A percentile compares a stretch with the other conserved stretches of the same genome.
phyloP scores from a whole-genome alignment of 371 early-diverging fungal genomes.

The Apophysomyces elegans region DNA sequence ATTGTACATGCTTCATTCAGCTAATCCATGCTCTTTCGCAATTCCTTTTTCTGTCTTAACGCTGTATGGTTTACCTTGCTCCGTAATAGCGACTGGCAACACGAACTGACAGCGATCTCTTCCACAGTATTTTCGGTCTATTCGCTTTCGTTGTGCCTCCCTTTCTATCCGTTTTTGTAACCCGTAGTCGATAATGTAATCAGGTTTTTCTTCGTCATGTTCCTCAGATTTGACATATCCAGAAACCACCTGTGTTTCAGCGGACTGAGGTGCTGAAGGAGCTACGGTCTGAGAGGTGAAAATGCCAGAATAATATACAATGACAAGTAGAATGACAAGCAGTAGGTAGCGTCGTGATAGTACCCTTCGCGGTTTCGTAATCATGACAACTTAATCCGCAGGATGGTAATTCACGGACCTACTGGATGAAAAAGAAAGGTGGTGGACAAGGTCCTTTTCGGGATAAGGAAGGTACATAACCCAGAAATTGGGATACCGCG shows the following conservation, averaged over 20 bases:
- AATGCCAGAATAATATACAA: not conserved
- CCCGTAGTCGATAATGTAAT: not conserved
- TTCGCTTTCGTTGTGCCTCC: not conserved
- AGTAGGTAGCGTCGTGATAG: not conserved
- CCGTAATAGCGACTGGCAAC: constrained; percentile 34
- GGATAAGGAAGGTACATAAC: not conserved
- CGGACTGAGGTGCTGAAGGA: not conserved
- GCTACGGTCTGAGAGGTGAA: not conserved
- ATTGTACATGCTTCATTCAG: not conserved
- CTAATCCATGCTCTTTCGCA: not conserved
- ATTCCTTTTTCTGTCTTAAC: not conserved
- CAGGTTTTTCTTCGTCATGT: not conserved
- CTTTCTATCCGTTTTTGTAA: not conserved
- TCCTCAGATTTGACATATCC: not conserved
- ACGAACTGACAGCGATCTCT: constrained; percentile 35
- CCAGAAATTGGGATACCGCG: no score
- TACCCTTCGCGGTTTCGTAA: not conserved
- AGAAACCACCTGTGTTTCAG: not conserved
- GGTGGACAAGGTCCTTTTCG: not conserved
- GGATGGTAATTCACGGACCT: not conserved
- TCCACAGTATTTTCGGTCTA: constrained; percentile 23
- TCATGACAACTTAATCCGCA: not conserved
- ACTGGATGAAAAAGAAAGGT: not conserved
- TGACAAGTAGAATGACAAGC: not conserved
- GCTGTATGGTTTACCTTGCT: constrained; percentile 12